Percentiles rank a stretch among this genome's conserved stretches.
phyloP scores from a whole-genome alignment of 352 stramenopile genomes.

The Globisporangium splendens region DNA sequence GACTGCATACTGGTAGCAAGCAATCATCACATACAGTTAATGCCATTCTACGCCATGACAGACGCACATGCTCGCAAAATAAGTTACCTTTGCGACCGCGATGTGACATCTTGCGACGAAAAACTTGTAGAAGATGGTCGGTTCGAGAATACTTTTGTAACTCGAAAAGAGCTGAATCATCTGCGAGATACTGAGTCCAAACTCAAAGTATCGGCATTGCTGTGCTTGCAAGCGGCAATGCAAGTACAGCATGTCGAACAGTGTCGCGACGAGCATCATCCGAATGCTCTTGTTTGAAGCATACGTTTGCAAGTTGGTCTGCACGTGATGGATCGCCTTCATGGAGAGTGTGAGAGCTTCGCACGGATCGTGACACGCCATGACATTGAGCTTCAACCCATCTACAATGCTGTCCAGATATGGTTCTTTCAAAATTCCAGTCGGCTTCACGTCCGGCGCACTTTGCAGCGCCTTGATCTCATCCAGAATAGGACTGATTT shows the following conservation, averaged over 20 bases:
- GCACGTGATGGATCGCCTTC: slow-evolving; percentile 43
- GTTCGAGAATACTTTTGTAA: slow-evolving; percentile 42
- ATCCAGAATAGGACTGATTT: slow-evolving; percentile 37
- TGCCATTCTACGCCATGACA: too few relatives aligned
- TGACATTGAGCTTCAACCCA: slow-evolving; percentile 32
- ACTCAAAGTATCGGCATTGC: slow-evolving; percentile 64
- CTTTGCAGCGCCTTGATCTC: slow-evolving; percentile 28
- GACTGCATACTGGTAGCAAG: slow-evolving; percentile 43
- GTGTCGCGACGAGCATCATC: slow-evolving; percentile 43
- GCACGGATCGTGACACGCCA: slow-evolving; percentile 38
- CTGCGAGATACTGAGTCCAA: slow-evolving; percentile 54
- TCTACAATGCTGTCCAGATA: slow-evolving; percentile 61
- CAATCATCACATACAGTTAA: too few relatives aligned
- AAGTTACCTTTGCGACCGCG: slow-evolving; percentile 60
- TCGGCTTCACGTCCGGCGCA: slow-evolving; percentile 4
- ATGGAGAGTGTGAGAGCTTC: slow-evolving; percentile 47
- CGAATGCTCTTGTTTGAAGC: slow-evolving; percentile 28
- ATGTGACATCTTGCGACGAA: slow-evolving; percentile 55
- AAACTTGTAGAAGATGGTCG: slow-evolving; percentile 42
- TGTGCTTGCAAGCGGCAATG: slow-evolving; percentile 56
- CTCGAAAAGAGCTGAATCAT: slow-evolving; percentile 52
- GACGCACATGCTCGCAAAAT: too few relatives aligned
- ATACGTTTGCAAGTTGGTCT: slow-evolving; percentile 47
- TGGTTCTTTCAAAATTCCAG: slow-evolving; percentile 20
- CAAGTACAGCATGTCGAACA: slow-evolving; percentile 70